Evolutionary conservation across 495 filamentous ascomycete species (phyloP), one percentile per base, ranked within the genome.

Genomic region (Copromyces sp.): DNA sequence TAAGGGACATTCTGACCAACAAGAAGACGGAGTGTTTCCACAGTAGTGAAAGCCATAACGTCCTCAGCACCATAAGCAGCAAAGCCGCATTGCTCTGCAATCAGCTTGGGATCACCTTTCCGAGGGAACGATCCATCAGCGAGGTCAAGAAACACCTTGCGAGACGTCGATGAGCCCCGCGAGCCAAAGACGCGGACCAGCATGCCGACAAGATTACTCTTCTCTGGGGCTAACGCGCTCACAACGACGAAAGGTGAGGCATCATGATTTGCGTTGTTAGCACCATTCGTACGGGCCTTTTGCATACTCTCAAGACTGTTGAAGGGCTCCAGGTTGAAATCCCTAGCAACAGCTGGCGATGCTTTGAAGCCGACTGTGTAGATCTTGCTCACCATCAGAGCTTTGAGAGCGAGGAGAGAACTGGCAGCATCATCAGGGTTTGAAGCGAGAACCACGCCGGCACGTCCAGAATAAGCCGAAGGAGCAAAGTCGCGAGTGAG

Each of bases 1-100:
- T 93, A 94, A 37, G 91, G 91, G 42, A 95, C 92, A 78, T 94
- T 94, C 84, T 94, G 90, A 17, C 93, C 92, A 9, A 94, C 92
- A 9, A 95, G 83, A 74, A 94, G 76, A 65, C 92, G 84, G 11
- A 94, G 81, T 41, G 90, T 94, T 80, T 94, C 91, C 17, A 93
- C 92, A 24, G 91, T 94, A 12, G 91, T 93, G 82, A 92, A 94
- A 0, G 92, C 92, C 77, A 87, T 90, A 39, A 93, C 90, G 76
- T 94, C 92, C 35, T 90, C 90, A 41, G 90, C 88, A 3, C 91
- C 91, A 80, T 94, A 94, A 11, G 90, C 90, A 42, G 89, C 91
- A 86, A 92, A 94, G 4, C 92, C 92, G 68, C 87, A 87, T 72
- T 88, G 83, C 73, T 88, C 86, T 0, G 93, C 93, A 11, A 92